Evolutionary conservation across 257 asterid species (phyloP).

Genomic region (Coffea canephora): DNA sequence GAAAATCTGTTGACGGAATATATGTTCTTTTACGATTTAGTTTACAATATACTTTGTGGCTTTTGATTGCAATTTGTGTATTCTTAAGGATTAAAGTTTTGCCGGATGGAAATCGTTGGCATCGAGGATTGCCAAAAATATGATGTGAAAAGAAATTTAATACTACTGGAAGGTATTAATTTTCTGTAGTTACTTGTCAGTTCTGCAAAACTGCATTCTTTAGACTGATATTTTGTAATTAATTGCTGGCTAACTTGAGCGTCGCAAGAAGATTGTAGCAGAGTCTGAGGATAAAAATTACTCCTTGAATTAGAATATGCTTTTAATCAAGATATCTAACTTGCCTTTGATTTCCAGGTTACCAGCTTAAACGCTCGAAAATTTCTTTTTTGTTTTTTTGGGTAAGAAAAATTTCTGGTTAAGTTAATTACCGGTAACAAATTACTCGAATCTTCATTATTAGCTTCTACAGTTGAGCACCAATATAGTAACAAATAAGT

Average conservation of each 20-base stretch:
- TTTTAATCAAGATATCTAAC: neutral
- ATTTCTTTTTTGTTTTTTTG: no score
- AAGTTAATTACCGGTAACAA: neutral
- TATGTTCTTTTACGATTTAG: no score
- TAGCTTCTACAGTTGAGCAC: neutral
- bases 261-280: no score
- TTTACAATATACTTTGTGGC: neutral
- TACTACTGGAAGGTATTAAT: no score
- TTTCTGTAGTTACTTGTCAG: no score
- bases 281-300: no score
- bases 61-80: neutral
- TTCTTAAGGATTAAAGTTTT: no score
- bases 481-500: no score
- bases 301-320: no score
- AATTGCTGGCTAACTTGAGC: no score
- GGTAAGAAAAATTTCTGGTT: neutral
- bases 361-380: neutral
- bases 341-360: neutral
- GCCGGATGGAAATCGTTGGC: neutral
- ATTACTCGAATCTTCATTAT: neutral
- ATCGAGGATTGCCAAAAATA: neutral
- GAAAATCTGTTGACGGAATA: neutral
- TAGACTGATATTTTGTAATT: no score
- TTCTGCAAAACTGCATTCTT: no score
- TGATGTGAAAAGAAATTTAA: neutral